Conservation (phyloP, 108 stramenopile species). For the Skeletonema grethae region DNA sequence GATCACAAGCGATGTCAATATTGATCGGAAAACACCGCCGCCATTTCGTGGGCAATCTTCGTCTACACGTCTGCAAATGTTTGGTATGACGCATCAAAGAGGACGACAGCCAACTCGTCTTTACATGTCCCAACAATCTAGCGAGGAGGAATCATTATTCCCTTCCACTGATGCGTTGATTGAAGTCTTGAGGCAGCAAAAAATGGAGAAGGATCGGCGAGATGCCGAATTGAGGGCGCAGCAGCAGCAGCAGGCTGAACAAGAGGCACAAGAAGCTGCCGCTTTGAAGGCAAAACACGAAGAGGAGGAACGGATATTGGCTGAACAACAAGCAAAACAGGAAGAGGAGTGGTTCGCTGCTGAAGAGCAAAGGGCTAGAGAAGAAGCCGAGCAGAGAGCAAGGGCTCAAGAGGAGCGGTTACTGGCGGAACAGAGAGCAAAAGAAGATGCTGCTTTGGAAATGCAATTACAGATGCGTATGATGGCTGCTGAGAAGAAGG, state of each 20-base stretch:
- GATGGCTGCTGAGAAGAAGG: background rate
- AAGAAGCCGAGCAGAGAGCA: slow-evolving; percentile 3
- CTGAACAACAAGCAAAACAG: background rate
- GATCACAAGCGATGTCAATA: background rate
- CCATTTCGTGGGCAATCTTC: background rate
- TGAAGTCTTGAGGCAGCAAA: background rate
- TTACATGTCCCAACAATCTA: background rate
- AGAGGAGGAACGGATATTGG: background rate
- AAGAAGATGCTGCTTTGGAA: background rate
- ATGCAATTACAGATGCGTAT: background rate
- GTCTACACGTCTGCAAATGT: background rate
- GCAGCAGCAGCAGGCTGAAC: background rate
- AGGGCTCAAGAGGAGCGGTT: background rate
- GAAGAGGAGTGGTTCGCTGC: background rate
- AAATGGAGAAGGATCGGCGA: slow-evolving; percentile 1
- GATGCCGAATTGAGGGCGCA: background rate
- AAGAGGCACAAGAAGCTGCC: background rate
- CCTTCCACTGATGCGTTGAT: background rate
- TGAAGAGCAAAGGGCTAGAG: background rate
- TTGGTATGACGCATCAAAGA: background rate
- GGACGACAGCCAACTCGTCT: background rate
- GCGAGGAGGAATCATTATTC: background rate
- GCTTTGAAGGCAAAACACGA: background rate
- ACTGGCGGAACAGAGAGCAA: background rate
- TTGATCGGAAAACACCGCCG: background rate